Conservation (phyloP, 2,329 filamentous ascomycete species). For the Paracamarosporium sp. region DNA sequence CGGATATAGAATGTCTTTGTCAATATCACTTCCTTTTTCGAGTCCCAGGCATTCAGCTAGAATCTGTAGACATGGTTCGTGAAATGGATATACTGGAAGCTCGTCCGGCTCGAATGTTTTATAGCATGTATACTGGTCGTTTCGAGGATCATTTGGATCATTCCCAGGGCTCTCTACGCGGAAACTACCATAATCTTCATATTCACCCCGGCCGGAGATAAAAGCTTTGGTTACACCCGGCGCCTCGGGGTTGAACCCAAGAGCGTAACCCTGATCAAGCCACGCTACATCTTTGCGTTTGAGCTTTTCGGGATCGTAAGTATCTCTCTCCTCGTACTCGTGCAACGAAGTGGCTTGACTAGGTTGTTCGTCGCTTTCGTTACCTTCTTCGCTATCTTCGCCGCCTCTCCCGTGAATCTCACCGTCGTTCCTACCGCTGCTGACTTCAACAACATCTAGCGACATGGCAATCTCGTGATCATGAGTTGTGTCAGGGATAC, state of each 20-base stretch:
- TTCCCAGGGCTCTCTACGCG: not conserved
- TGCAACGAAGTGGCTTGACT: constrained; percentile 2
- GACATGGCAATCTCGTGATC: not conserved
- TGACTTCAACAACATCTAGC: not conserved
- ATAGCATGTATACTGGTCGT: constrained; percentile 10
- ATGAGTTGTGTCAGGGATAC: not conserved
- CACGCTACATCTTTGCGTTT: constrained; percentile 17
- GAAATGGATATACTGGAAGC: constrained; percentile 21
- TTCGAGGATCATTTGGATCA: constrained; percentile 18
- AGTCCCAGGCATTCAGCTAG: constrained; percentile 19
- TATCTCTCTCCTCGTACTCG: constrained; percentile 10
- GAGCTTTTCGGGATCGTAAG: constrained; percentile 22
- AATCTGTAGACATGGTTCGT: constrained; percentile 25
- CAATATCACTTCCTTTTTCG: constrained; percentile 1
- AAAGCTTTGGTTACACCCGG: constrained; percentile 16
- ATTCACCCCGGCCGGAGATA: constrained; percentile 17
- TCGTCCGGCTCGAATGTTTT: constrained; percentile 2
- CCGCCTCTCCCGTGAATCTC: not conserved
- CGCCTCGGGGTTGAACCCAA: constrained; percentile 21
- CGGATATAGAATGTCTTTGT: constrained; percentile 22
- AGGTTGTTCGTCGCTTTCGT: not conserved
- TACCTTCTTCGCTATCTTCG: not conserved
- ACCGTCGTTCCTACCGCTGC: not conserved
- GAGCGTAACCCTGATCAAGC: constrained; percentile 15
- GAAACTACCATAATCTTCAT: not conserved